Evolutionary conservation across 768 basidiomycete genomes (phyloP), one percentile per base, ranked within the genome.

Genomic region (Lentinula detonsa): DNA sequence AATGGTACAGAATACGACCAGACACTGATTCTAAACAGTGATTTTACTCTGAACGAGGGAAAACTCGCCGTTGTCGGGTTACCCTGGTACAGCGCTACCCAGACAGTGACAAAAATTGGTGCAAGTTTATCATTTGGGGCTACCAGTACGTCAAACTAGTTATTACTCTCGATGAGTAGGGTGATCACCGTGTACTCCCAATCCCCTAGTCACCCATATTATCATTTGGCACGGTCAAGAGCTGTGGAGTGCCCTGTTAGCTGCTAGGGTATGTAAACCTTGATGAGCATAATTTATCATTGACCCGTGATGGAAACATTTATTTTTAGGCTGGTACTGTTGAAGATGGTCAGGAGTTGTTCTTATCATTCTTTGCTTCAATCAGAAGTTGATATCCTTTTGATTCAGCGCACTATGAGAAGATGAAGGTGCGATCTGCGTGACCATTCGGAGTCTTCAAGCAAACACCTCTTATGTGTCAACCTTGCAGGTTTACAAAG

Each of bases 171-270:
- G 11, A 28, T 11, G 39, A 3, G 8, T 43, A 9, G 72, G 72
- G 72, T 7, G 66, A 21, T 35, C 18, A 39, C 57, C 48, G 42
- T 48, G 8, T 46, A 53, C 1, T 55, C 15, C 5, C 13, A 35
- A 5, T n/a, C 10, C 52, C 4, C 2, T 10, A 62, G 61, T 78
- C 50, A 74, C 74, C 18, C 78, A 79, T 60, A 72, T 80, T 7
- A 51, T 75, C 31, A 57, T 80, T 28, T 79, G 76, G 78, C 65
- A 78, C 64, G 76, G 75, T 72, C 67, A 67, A n/a, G 75, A 79
- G 48, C 62, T 69, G n/a, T 69, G 66, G 67, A 56, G 46, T 4
- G 50, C 66, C 13, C 64, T 69, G 61, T 61, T 42, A 52, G 61
- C n/a, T 3, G 42, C 42, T 16, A 39, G 59, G 15, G 62, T 63